phyloP scores from a whole-genome alignment of 768 basidiomycete genomes.

The Hortiboletus campestris region DNA sequence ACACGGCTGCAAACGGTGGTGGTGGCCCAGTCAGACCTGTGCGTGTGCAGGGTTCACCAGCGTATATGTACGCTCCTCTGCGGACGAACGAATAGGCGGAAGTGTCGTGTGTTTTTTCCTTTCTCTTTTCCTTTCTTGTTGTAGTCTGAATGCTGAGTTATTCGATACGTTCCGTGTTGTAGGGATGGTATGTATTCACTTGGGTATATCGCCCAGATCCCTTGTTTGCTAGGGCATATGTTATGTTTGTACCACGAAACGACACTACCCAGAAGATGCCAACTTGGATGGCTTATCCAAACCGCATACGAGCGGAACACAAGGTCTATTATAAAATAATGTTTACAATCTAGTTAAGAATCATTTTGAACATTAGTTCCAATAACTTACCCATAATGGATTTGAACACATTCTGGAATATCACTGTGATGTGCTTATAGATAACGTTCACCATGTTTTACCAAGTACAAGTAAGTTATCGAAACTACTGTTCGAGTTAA shows the following conservation, averaged over 20 bases:
- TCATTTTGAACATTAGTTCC: no score
- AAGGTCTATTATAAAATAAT: no score
- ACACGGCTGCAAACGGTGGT: slow-evolving; percentile 26
- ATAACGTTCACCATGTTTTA: no score
- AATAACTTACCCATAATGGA: no score
- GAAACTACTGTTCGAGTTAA: no score
- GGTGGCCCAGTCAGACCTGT: slow-evolving; percentile 17
- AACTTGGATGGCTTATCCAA: background rate
- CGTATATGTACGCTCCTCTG: slow-evolving; percentile 16
- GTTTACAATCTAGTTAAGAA: no score
- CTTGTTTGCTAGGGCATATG: background rate
- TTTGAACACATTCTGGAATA: no score
- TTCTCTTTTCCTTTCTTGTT: background rate
- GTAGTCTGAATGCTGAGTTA: slow-evolving; percentile 4
- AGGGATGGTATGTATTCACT: slow-evolving; percentile 5
- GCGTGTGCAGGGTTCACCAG: slow-evolving; percentile 21
- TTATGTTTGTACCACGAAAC: background rate
- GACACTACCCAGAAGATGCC: background rate
- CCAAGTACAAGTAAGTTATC: no score
- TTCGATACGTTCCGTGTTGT: slow-evolving; percentile 9
- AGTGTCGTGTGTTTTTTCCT: background rate
- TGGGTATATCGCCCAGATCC: background rate
- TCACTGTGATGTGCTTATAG: no score
- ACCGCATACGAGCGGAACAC: background rate
- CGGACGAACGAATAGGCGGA: slow-evolving; percentile 12